Base-by-base conservation (phyloP, 2,329 filamentous ascomycete species). In the Penicillium verrucosum region DNA sequence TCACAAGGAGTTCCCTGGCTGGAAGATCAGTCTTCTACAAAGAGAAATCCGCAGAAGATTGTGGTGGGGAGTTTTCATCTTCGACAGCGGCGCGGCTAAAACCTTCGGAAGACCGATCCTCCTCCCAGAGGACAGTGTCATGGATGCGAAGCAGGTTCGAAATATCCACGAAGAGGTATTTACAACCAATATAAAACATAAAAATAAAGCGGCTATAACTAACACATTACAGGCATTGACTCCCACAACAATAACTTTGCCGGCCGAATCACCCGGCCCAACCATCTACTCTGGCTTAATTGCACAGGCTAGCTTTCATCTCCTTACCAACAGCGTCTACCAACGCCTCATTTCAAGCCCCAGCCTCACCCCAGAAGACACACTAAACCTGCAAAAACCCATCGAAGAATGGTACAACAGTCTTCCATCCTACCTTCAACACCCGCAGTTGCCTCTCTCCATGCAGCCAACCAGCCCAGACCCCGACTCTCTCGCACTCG, bases 81-180 rank as follows among this genome's bases (percentile, higher is more conserved):
- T 81, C 60, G 77, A 78, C 51, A 76, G 75, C 18, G 80, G 80
- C n/a, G 79, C 79, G 14, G 76, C 76, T 25, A 77, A 81, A 50
- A 81, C 80, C 0, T 81, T 81, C 59, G 77, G 78, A 23, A 73
- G 80, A 34, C 79, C 80, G 0, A 71, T 81, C 49, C 71, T 77
- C 21, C 73, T 78, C 51, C 78, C 78, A 4, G 72, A 75, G 38
- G 72, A 77, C 14, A 74, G 73, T 42, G 73, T 74, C 16, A 75
- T 79, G 62, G 78, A 80, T 51, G 73, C 74, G 16, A 73, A 74
- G 36, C 67, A 78, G 29, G 76, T 78, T 25, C 61, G 77, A 23
- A 79, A 79, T 56, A 73, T 79, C 11, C 73, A 77, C 44, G 77
- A 79, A 56, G 71, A 72, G 41, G 71, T 73, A 65, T 46, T 18